Base-by-base conservation (phyloP, 495 filamentous ascomycete species). In the Symbiotaphrina buchneri region DNA sequence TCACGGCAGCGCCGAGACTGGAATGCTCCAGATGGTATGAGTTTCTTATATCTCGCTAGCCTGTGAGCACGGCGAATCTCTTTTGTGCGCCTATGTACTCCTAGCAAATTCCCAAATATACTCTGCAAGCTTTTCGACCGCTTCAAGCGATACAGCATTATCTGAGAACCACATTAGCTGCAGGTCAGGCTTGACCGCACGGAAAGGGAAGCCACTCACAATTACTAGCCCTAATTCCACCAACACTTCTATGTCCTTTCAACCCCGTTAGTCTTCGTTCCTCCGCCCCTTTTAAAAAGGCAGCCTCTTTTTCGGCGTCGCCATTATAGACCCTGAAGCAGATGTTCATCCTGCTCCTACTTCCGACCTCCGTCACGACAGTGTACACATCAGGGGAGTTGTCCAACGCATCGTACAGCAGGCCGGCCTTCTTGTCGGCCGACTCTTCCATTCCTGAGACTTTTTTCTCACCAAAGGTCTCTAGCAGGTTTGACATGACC, bases 301-400 rank as follows among this genome's bases (percentile, higher is more conserved):
- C 56, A 49, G 82, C 82, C 51, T 95, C 78, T 10, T 55, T 59
- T 15, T 63, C 63, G 5, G 61, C 59, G 43, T 72, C 57, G 22
- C 62, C 68, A 27, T 63, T 59, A 46, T 65, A 48, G 15, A 85
- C 65, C 14, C 82, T 60, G 58, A 87, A 87, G 56, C 82, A 93
- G 28, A 92, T 70, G 49, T 94, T 93, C 79, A 92, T 92, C 24
- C 80, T 55, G 35, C 74, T 83, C 27, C 84, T 69, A 5, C 66
- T 70, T 28, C 51, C 54, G 52, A 71, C 75, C 37, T 71, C 61
- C 0, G 78, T 74, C 3, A 93, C 75, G 14, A 91, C 62, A 25
- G 51, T 53, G 52, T 82, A 91, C 16, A 69, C 55, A 0, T 65
- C 47, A 0, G 72, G 66, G 45, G 75, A 57, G n/a, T 58, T 62